These are phyloP conservation scores for Phyllosticta citrichinensis DNA, from an alignment of 2,329 filamentous ascomycete genomes.

Conservation along the genomic window DNA sequence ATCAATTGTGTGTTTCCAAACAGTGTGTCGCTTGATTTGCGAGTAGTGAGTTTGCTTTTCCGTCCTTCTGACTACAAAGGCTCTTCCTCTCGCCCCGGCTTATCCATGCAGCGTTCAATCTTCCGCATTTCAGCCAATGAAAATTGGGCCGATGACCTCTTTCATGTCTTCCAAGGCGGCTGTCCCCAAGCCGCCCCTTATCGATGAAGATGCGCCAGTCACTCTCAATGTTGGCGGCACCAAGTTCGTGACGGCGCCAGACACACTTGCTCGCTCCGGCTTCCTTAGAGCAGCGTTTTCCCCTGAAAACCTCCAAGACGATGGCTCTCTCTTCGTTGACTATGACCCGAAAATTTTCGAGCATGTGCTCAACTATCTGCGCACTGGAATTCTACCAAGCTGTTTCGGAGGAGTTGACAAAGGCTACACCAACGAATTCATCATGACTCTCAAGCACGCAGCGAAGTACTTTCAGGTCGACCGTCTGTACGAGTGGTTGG, in stretches of 20 bases:
- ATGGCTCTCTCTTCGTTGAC: constrained; percentile 29
- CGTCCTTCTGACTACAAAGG: too few relatives aligned
- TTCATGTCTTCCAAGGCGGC: neutral
- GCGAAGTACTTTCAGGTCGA: constrained; percentile 24
- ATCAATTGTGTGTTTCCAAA: neutral
- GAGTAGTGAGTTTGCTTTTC: neutral
- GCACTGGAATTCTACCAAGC: constrained; percentile 12
- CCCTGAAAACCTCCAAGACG: neutral
- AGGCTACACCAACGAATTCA: constrained; percentile 21
- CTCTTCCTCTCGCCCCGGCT: too few relatives aligned
- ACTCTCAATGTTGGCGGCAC: neutral
- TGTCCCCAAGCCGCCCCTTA: neutral
- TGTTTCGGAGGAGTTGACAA: neutral
- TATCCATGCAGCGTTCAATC: too few relatives aligned
- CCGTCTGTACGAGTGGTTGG: constrained; percentile 22
- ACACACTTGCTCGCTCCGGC: neutral
- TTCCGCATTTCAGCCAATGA: too few relatives aligned
- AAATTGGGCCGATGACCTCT: neutral
- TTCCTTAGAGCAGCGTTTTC: neutral
- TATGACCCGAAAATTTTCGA: constrained; percentile 24
- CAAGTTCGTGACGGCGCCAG: neutral
- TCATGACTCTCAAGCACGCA: constrained; percentile 20
- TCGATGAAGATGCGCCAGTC: neutral
- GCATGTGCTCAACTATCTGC: constrained; percentile 27
- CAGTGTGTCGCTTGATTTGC: neutral